Conservation (phyloP, 2,329 filamentous ascomycete genomes). For the Aurifilum marmelostoma region DNA sequence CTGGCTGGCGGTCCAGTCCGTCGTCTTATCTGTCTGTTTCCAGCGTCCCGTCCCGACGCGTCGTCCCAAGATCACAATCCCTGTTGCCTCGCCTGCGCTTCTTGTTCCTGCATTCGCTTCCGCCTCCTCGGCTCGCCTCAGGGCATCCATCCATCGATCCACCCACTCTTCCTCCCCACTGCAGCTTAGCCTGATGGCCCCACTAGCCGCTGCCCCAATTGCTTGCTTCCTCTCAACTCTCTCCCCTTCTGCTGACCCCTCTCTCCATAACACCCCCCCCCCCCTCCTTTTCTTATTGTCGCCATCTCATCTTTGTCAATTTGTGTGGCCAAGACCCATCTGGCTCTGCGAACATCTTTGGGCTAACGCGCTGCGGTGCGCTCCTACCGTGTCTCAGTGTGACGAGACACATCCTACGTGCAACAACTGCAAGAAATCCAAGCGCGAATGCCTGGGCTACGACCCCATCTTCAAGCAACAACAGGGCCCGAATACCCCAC, state of each 20-base stretch:
- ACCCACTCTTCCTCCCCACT: neutral
- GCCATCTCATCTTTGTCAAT: neutral
- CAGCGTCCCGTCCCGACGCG: conserved; percentile 27
- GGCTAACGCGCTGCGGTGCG: conserved; percentile 12
- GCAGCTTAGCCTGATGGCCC: neutral
- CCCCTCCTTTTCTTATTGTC: no score
- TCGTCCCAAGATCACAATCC: conserved; percentile 14
- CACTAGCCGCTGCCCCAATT: neutral
- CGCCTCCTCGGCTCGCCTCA: conserved; percentile 15
- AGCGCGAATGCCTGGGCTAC: conserved; percentile 84
- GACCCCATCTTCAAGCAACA: conserved; percentile 79
- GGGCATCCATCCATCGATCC: neutral
- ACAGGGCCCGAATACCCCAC: conserved; percentile 68
- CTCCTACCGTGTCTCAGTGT: conserved; percentile 67
- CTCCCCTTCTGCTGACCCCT: no score
- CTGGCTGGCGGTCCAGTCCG: neutral
- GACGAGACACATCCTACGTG: conserved; percentile 94
- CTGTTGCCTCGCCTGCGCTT: conserved; percentile 12
- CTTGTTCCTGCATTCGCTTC: conserved; percentile 23
- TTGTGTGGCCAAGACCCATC: neutral
- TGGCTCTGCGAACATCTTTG: neutral
- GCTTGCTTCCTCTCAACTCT: neutral
- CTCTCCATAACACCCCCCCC: neutral
- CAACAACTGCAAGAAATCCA: conserved; percentile 87
- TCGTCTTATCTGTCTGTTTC: neutral